These are phyloP conservation scores for Coemansia sp. DNA, from an alignment of 192 early-diverging fungal species.

Conservation along the genomic window DNA sequence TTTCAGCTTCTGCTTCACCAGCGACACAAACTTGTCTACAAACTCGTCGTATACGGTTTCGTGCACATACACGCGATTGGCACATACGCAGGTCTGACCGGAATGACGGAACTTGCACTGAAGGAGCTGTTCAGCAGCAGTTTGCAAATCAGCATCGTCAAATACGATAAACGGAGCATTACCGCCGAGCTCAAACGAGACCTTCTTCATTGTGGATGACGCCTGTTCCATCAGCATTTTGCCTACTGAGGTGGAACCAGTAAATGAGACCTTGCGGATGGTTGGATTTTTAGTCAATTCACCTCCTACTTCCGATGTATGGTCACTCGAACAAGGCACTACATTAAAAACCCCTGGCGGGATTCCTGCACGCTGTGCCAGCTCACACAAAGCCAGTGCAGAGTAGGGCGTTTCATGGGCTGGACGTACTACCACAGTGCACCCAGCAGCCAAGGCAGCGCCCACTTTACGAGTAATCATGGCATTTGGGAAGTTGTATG, in stretches of 20 bases:
- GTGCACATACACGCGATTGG: slow-evolving; percentile 70
- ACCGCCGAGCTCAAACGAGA: slow-evolving; percentile 61
- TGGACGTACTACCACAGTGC: slow-evolving; percentile 54
- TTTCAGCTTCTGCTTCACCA: slow-evolving; percentile 54
- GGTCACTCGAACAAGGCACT: slow-evolving; percentile 39
- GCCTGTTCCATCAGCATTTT: slow-evolving; percentile 54
- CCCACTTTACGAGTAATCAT: slow-evolving; percentile 63
- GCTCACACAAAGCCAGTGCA: slow-evolving; percentile 54
- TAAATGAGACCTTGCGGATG: slow-evolving; percentile 58
- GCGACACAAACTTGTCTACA: slow-evolving; percentile 61
- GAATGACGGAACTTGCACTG: slow-evolving; percentile 61
- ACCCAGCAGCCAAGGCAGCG: slow-evolving; percentile 51
- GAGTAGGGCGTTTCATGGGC: slow-evolving; percentile 60
- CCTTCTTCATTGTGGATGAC: slow-evolving; percentile 47
- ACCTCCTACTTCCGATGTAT: slow-evolving; percentile 47
- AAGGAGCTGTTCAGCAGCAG: slow-evolving; percentile 40
- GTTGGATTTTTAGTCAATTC: slow-evolving; percentile 45
- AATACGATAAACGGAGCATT: slow-evolving; percentile 60
- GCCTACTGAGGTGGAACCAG: slow-evolving; percentile 56
- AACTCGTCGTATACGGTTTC: slow-evolving; percentile 63
- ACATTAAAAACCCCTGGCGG: slow-evolving; percentile 56
- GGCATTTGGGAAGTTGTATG: slow-evolving; percentile 84
- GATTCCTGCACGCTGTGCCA: slow-evolving; percentile 52
- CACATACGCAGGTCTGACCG: slow-evolving; percentile 74
- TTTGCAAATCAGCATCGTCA: slow-evolving; percentile 52